Evolutionary conservation across 805 yeast genomes (phyloP).

Genomic region (Teunomyces barrocoloradensis): DNA sequence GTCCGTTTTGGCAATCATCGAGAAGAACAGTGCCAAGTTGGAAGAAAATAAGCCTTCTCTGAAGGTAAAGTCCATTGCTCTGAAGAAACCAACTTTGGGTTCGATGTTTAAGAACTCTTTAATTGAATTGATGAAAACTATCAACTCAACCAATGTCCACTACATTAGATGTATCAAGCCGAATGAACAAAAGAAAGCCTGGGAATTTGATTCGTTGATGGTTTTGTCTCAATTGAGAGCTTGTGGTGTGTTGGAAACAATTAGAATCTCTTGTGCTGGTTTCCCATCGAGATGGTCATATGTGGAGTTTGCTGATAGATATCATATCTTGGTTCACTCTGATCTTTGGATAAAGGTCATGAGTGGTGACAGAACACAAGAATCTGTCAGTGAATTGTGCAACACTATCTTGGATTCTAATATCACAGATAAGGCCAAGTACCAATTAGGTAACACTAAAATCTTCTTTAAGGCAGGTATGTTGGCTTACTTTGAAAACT

Average conservation of each 20-base stretch:
- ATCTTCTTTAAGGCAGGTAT: slow-evolving; percentile 96
- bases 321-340: slow-evolving; percentile 78
- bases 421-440: slow-evolving; percentile 64
- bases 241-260: slow-evolving; percentile 97
- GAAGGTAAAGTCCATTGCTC: slow-evolving; percentile 40
- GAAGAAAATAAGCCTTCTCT: slow-evolving; percentile 23
- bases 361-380: slow-evolving; percentile 48
- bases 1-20: slow-evolving; percentile 64
- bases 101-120: slow-evolving; percentile 90
- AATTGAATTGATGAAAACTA: slow-evolving; percentile 89
- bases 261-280: slow-evolving; percentile 95
- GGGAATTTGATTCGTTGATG: slow-evolving; percentile 95
- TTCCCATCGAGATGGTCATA: slow-evolving; percentile 96
- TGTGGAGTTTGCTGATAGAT: slow-evolving; percentile 87
- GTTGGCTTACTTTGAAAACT: slow-evolving; percentile 85
- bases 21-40: slow-evolving; percentile 52
- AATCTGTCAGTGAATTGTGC: slow-evolving; percentile 63
- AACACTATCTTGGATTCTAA: slow-evolving; percentile 62
- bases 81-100: slow-evolving; percentile 88
- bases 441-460: slow-evolving; percentile 89
- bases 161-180: slow-evolving; percentile 98
- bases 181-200: slow-evolving; percentile 87
- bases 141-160: slow-evolving; percentile 92
- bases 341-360: slow-evolving; percentile 62
- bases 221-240: slow-evolving; percentile 94